phyloP scores from a whole-genome alignment of 2,329 filamentous ascomycete genomes.

The Aspergillus viridinutans region DNA sequence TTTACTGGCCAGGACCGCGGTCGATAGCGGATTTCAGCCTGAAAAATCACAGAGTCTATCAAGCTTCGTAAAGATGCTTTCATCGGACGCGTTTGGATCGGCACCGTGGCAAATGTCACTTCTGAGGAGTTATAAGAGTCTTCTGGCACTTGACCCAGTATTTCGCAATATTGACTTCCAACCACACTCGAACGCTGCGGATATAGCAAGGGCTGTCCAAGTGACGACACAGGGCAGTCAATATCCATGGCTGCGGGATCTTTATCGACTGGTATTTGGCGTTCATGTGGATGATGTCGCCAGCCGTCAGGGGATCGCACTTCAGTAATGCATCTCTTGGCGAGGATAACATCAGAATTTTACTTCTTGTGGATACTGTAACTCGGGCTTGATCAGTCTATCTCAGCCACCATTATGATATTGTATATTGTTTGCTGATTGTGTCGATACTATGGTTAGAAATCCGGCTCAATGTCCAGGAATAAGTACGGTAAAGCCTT shows the following conservation, averaged over 20 bases:
- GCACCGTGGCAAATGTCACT: constrained; percentile 66
- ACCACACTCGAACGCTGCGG: constrained; percentile 52
- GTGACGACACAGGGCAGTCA: constrained; percentile 69
- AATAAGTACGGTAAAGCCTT: not conserved
- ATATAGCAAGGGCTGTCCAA: constrained; percentile 73
- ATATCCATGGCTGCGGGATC: constrained; percentile 74
- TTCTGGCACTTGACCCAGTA: constrained; percentile 68
- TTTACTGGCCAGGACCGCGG: constrained; percentile 77
- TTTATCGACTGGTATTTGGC: constrained; percentile 80
- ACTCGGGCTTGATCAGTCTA: not conserved
- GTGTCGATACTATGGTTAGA: not conserved
- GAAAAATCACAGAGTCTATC: constrained; percentile 58
- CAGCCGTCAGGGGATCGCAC: constrained; percentile 56
- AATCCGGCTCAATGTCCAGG: not conserved
- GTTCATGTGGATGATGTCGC: constrained; percentile 76
- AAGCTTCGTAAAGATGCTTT: constrained; percentile 70
- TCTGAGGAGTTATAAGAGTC: constrained; percentile 73
- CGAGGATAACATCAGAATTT: not conserved
- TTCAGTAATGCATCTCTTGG: constrained; percentile 24
- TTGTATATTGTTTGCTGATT: not conserved
- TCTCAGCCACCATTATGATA: not conserved
- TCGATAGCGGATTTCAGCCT: constrained; percentile 76
- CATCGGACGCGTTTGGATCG: constrained; percentile 72
- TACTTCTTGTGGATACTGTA: not conserved
- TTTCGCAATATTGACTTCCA: constrained; percentile 47